These are phyloP conservation scores for Metschnikowia baotianmanensis DNA, from an alignment of 805 yeast species.

Conservation along the genomic window DNA sequence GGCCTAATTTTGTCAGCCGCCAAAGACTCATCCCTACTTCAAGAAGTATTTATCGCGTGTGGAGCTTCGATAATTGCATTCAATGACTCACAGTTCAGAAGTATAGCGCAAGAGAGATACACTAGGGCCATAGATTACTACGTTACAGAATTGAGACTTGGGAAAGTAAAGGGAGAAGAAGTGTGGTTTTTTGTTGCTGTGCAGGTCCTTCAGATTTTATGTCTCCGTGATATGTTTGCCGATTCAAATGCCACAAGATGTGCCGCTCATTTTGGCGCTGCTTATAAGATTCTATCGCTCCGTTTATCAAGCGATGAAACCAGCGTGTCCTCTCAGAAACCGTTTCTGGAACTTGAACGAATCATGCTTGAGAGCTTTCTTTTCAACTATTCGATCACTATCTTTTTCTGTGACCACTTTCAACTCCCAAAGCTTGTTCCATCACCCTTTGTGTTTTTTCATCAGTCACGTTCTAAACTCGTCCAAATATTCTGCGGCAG, in stretches of 20 bases:
- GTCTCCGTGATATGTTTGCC: constrained; percentile 14
- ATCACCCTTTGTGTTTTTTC: constrained; percentile 14
- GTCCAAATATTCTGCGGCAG: constrained; percentile 8
- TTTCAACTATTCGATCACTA: constrained; percentile 17
- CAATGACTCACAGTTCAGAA: constrained; percentile 6
- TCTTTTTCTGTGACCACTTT: constrained; percentile 16
- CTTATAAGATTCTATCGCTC: constrained; percentile 5
- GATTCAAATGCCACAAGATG: constrained; percentile 17
- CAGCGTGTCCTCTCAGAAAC: not conserved
- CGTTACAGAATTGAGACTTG: constrained; percentile 8
- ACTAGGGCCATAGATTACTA: constrained; percentile 11
- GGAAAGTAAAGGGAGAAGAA: constrained; percentile 9
- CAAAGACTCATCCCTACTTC: constrained; percentile 6
- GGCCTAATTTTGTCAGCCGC: constrained; percentile 14
- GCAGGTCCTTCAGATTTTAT: constrained; percentile 17
- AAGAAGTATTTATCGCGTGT: constrained; percentile 17
- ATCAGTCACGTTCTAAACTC: constrained; percentile 6
- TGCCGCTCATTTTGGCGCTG: constrained; percentile 18
- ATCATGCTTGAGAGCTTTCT: constrained; percentile 17
- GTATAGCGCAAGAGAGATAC: constrained; percentile 13
- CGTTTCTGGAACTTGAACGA: constrained; percentile 13
- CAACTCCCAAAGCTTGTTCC: constrained; percentile 13
- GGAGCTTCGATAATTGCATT: constrained; percentile 17
- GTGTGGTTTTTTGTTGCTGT: constrained; percentile 20
- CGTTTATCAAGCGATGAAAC: constrained; percentile 1